phyloP scores from a whole-genome alignment of 805 yeast species.

The Cyberlindnera maritima region DNA sequence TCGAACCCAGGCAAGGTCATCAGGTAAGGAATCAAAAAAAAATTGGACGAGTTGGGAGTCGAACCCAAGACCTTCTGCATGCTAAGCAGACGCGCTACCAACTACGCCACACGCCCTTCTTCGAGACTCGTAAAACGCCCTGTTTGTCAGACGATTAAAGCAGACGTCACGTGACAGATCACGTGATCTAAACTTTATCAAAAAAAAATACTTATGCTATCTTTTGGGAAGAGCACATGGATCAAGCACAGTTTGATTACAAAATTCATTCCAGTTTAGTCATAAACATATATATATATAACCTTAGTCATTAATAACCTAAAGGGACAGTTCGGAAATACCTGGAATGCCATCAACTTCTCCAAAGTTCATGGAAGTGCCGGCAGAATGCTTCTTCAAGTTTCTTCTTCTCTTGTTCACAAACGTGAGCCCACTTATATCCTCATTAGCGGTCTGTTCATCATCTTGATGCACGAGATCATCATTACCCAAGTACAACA shows the following conservation, averaged over 20 bases:
- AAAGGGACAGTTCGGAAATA: conserved; percentile 21
- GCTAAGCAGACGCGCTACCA: conserved; percentile 82
- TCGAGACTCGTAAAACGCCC: no score
- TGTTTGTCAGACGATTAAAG: no score
- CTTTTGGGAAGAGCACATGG: no score
- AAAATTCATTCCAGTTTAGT: background rate
- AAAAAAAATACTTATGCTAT: no score
- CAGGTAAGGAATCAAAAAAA: no score
- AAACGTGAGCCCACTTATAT: conserved; percentile 47
- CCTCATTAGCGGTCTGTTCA: conserved; percentile 38
- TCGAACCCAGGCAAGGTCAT: no score
- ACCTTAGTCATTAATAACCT: background rate
- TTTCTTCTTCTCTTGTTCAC: conserved; percentile 48
- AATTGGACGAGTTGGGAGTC: conserved; percentile 72
- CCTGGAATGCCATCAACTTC: conserved; percentile 25
- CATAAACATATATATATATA: background rate
- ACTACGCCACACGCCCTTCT: conserved; percentile 75
- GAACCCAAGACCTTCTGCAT: conserved; percentile 80
- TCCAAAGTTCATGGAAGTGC: conserved; percentile 20
- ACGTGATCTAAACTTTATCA: no score
- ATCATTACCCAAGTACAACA: conserved; percentile 73
- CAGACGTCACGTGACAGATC: no score
- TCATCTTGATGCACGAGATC: conserved; percentile 62
- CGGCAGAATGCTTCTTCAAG: conserved; percentile 16
- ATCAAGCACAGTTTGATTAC: no score